A percentile compares a stretch with the other conserved stretches of the same genome.
These are phyloP conservation scores for Fusarium graminum DNA, from an alignment of 2,329 filamentous ascomycete species.

Conservation along the genomic window DNA sequence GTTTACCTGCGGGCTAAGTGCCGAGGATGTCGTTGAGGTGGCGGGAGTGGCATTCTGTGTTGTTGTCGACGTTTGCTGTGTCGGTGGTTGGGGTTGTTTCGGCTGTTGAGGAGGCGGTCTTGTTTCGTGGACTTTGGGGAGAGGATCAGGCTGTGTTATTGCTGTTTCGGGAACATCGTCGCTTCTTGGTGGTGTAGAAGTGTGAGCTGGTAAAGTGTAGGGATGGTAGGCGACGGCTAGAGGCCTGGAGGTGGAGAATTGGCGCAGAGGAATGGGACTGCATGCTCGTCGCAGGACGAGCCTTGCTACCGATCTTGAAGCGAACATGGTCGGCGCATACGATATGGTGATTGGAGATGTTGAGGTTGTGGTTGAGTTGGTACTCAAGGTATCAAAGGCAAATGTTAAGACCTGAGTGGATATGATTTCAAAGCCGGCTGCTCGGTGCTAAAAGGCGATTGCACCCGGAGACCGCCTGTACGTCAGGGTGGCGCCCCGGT, in stretches of 20 bases:
- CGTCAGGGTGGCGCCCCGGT: conserved; percentile 50
- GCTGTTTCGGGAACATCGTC: conserved; percentile 62
- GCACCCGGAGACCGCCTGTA: conserved; percentile 47
- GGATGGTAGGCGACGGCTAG: conserved; percentile 62
- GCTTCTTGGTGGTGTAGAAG: conserved; percentile 57
- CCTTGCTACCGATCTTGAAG: conserved; percentile 57
- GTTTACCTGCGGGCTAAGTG: conserved; percentile 53
- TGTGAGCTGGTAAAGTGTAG: conserved; percentile 62
- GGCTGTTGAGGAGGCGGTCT: conserved; percentile 56
- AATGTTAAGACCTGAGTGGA: conserved; percentile 15
- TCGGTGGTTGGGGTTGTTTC: conserved; percentile 40
- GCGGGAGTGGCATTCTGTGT: conserved; percentile 38
- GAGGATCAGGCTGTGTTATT: conserved; percentile 59
- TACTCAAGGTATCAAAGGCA: conserved; percentile 3
- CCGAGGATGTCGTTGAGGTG: conserved; percentile 53
- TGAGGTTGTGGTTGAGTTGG: conserved; percentile 23
- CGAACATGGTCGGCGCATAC: conserved; percentile 59
- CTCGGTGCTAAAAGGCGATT: conserved; percentile 52
- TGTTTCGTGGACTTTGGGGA: conserved; percentile 67
- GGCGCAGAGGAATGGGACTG: conserved; percentile 56
- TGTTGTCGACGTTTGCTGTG: conserved; percentile 28
- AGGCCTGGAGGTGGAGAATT: conserved; percentile 56
- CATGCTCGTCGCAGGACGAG: conserved; percentile 57
- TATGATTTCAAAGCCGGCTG: conserved; percentile 48
- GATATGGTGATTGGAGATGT: conserved; percentile 13